Base-by-base conservation (phyloP, 257 asterid species). In the Thymus mandschuricus region DNA sequence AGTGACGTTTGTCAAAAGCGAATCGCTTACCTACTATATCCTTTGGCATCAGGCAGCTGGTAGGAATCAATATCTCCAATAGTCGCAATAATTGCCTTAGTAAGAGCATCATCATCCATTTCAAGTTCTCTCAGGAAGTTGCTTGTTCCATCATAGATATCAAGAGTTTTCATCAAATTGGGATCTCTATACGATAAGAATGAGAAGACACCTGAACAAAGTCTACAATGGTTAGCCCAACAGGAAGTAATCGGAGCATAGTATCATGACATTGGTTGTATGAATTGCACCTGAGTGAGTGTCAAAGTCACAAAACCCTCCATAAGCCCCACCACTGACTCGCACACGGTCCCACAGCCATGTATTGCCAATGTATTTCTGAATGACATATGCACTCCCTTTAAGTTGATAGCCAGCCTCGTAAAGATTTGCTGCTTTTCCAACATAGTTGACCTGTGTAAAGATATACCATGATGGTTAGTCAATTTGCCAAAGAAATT, bases 281-380 rank as follows among this genome's bases (percentile, higher is more conserved):
- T 65, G 31, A 49, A 70, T 52, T 64, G 40, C 70, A 88, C 99
- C 99, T 74, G 99, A 95, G 75, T 95, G 96, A 33, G 99, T 75
- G 84, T 92, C 98, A 31, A 95, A 92, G 79, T 90, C 92, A 78
- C 99, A 95, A 76, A 95, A 95, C 50, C 98, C 99, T 66, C 99
- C 99, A 86, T 95, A 95, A 54, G 99, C 99, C 77, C 99, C 99
- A 56, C 99, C 99, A 79, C 99, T 95, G 74, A 95, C 99, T 67
- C 99, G 86, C 68, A 92, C 98, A 69, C 97, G 99, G 59, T 95
- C 99, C 99, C 99, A 95, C 85, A 95, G 69, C 99, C 99, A 92
- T 8, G 98, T 79, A 69, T 88, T 95, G 84, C 85, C 81, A 48
- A 92, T 80, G 88, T 86, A 79, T 79, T 86, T 95, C 2, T 98